phyloP scores from a whole-genome alignment of 2,329 filamentous ascomycete species.

The Dothideomycetes sp. region DNA sequence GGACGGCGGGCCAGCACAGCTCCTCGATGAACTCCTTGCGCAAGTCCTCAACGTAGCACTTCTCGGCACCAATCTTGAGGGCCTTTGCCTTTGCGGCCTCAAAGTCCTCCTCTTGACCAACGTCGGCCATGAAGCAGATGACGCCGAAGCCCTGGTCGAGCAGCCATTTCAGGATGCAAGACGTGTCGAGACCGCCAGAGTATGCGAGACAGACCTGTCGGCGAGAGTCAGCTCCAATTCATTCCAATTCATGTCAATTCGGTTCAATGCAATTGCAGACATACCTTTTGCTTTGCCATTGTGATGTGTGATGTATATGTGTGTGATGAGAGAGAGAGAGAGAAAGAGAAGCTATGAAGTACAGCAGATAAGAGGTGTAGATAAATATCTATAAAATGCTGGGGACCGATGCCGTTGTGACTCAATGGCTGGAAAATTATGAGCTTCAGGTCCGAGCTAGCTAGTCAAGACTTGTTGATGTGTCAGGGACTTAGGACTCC shows the following conservation, averaged over 20 bases:
- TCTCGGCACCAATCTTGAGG: conserved; percentile 56
- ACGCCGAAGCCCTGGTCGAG: conserved; percentile 51
- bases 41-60: conserved; percentile 56
- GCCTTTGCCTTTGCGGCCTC: conserved; percentile 65
- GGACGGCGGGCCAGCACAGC: conserved; percentile 70
- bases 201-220: conserved; percentile 39
- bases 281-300: conserved; percentile 16
- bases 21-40: conserved; percentile 67
- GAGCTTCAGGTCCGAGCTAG: conserved; percentile 8
- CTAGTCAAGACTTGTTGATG: too few species aligned
- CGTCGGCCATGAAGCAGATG: conserved; percentile 61
- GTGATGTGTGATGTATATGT: conserved; percentile 3
- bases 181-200: conserved; percentile 51
- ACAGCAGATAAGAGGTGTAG: too few species aligned
- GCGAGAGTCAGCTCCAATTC: neutral
- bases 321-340: conserved; percentile 1
- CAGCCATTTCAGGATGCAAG: conserved; percentile 43
- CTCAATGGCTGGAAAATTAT: conserved; percentile 10
- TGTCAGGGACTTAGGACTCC: too few species aligned
- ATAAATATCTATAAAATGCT: conserved; percentile 3
- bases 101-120: conserved; percentile 57
- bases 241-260: neutral
- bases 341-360: too few species aligned
- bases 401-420: conserved; percentile 3
- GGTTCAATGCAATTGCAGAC: neutral